Base-by-base conservation (phyloP, 164 flowering plant genomes). In the Nymphaea colorata region DNA sequence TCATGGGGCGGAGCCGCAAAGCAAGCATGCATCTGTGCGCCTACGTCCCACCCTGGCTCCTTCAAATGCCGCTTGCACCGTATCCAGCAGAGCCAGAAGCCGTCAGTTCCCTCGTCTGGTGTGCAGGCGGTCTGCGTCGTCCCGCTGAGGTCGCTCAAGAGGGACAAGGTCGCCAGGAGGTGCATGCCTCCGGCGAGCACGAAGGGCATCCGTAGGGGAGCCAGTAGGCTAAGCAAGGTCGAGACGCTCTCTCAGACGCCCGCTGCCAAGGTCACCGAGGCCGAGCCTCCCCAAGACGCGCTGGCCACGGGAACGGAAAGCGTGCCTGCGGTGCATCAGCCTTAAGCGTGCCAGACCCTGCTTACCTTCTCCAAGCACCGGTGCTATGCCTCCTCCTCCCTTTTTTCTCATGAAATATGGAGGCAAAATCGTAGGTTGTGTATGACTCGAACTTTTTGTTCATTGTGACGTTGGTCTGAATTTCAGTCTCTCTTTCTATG, bases 31-130 rank as follows among this genome's bases (percentile, higher is more conserved):
- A 17, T 61, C 64, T 61, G 64, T 17, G 2, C 64, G 25, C 64
- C 64, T 8, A 61, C 64, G 64, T 17, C 64, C 16, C 64, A 61
- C 42, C n/a, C 42, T 10, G 41, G 64, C 12, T 61, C 64, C 64
- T 61, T 61, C 42, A 17, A 41, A 8, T 61, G 64, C 64, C 36
- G 25, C 41, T 17, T 17, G 25, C 64, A 61, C 42, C 64, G 64
- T 8, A 61, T 10, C 14, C 12, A 8, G 2, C 10, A 7, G 57
- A 25, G 36, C 36, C 57, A 51, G 57, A 51, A 51, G 14, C 57
- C 14, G 57, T 15, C 57, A 10, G 57, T 10, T 51, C 14, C 12
- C 3, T 2, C 57, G 8, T 3, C 57, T 2, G 57, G 12, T 15
- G 14, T 51, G 12, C 57, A 10, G 57, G 15, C 57, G 12, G 57